A percentile compares a stretch with the other conserved stretches of the same genome.
Evolutionary conservation across 768 basidiomycete genomes (phyloP).

Genomic region (Kwoniella sp.): DNA sequence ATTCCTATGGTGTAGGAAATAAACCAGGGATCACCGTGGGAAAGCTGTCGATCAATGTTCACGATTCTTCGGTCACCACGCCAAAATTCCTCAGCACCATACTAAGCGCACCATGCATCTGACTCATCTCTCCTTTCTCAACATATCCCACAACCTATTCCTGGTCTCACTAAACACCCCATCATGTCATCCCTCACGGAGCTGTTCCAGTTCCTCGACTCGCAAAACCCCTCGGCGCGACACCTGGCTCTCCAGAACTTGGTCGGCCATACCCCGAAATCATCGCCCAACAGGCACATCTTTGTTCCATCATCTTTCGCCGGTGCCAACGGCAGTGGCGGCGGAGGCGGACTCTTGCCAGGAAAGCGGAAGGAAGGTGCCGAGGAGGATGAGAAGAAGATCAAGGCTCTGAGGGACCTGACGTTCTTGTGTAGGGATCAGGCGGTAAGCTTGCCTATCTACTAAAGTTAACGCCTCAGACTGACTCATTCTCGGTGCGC

Average conservation of each 20-base stretch:
- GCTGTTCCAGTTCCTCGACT: conserved; percentile 81
- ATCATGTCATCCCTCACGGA: conserved; percentile 58
- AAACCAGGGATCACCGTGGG: conserved; percentile 19
- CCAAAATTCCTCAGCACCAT: conserved; percentile 6
- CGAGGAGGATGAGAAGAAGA: conserved; percentile 63
- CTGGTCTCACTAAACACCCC: neutral
- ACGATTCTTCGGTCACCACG: neutral
- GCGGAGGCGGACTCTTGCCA: conserved; percentile 24
- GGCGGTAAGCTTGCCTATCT: conserved; percentile 62
- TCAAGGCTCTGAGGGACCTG: conserved; percentile 67
- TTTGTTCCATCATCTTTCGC: conserved; percentile 64
- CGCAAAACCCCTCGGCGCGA: conserved; percentile 82
- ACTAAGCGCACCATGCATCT: neutral
- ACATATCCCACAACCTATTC: neutral
- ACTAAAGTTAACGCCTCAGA: neutral
- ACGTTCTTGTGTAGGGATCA: conserved; percentile 87
- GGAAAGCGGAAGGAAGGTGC: conserved; percentile 35
- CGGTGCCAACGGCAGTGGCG: conserved; percentile 5
- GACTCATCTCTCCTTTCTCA: neutral
- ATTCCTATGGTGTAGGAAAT: too few species aligned
- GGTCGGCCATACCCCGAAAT: conserved; percentile 73
- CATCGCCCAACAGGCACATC: conserved; percentile 70
- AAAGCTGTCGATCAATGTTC: neutral
- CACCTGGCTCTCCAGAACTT: conserved; percentile 83
- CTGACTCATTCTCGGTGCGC: neutral